Evolutionary conservation across 176 grass and related monocot species (phyloP).

Genomic region (Phyllostachys edulis): DNA sequence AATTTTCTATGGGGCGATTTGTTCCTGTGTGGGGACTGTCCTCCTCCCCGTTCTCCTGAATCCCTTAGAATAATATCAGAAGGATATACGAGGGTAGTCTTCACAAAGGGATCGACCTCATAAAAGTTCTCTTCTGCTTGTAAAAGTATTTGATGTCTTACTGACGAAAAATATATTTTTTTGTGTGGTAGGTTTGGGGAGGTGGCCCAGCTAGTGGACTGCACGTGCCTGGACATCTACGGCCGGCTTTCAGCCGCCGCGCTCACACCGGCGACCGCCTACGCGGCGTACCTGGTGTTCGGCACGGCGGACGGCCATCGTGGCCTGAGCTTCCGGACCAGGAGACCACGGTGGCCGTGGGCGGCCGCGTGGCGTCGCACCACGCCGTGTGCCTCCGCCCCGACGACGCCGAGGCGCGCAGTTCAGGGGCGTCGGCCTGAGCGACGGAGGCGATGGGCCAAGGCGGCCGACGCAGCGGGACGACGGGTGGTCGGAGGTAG

Average conservation of each 20-base stretch:
- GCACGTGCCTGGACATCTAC: conserved; percentile 43
- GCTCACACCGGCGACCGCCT: conserved; percentile 28
- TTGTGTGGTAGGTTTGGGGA: conserved; percentile 27
- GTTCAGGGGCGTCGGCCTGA: background rate
- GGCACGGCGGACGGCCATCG: background rate
- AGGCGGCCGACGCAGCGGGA: background rate
- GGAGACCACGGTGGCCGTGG: conserved; percentile 32
- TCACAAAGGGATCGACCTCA: background rate
- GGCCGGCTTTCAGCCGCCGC: background rate
- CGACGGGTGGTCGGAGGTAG: conserved; percentile 48
- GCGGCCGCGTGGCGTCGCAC: background rate
- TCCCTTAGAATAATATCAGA: background rate
- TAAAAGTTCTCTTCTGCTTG: background rate
- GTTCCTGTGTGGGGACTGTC: background rate
- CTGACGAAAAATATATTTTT: background rate
- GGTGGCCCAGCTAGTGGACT: conserved; percentile 36
- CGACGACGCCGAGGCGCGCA: background rate
- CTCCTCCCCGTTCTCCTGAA: background rate
- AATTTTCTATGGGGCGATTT: background rate
- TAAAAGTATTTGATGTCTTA: background rate
- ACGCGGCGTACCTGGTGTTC: conserved; percentile 44
- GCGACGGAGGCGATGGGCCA: background rate
- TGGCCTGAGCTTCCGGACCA: conserved; percentile 36
- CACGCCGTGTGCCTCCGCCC: conserved; percentile 36
- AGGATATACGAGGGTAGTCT: too few relatives aligned